These are phyloP conservation scores for Carex cristatella DNA, from an alignment of 176 grass and related monocot species.

Conservation along the genomic window DNA sequence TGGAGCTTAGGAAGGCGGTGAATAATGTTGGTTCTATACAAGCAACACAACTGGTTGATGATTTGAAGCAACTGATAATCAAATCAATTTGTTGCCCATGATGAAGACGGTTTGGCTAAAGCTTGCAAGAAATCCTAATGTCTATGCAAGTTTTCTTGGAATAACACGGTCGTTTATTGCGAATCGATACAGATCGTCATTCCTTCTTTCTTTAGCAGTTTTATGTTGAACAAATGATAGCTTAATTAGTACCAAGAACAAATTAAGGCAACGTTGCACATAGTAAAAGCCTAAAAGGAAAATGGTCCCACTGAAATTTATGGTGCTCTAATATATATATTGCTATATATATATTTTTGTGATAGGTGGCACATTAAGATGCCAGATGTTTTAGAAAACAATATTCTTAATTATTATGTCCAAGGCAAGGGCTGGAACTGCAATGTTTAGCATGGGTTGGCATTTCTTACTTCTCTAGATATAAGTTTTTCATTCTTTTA, in stretches of 20 bases:
- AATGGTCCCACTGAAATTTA: neutral
- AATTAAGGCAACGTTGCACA: neutral
- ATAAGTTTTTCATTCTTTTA: neutral
- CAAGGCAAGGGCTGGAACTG: slow-evolving; percentile 47
- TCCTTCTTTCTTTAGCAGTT: neutral
- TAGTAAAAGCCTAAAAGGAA: neutral
- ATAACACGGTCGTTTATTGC: slow-evolving; percentile 56
- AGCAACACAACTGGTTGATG: no score
- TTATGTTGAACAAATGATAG: neutral
- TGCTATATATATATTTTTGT: neutral
- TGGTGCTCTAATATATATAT: neutral
- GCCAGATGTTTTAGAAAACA: slow-evolving; percentile 50
- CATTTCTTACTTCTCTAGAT: neutral
- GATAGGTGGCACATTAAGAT: slow-evolving; percentile 54
- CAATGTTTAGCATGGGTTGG: slow-evolving; percentile 84
- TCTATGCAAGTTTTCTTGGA: slow-evolving; percentile 63
- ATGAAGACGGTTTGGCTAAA: slow-evolving; percentile 47
- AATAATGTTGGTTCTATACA: neutral
- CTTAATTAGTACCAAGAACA: neutral
- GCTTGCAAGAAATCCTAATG: slow-evolving; percentile 61
- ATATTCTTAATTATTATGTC: slow-evolving; percentile 60
- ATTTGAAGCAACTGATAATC: slow-evolving; percentile 30
- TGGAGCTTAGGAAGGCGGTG: slow-evolving; percentile 55
- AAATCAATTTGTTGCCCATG: slow-evolving; percentile 22
- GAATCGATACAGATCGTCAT: slow-evolving; percentile 27